Evolutionary conservation across 2,329 filamentous ascomycete species (phyloP).

Genomic region (Westerdykella aurantiaca): DNA sequence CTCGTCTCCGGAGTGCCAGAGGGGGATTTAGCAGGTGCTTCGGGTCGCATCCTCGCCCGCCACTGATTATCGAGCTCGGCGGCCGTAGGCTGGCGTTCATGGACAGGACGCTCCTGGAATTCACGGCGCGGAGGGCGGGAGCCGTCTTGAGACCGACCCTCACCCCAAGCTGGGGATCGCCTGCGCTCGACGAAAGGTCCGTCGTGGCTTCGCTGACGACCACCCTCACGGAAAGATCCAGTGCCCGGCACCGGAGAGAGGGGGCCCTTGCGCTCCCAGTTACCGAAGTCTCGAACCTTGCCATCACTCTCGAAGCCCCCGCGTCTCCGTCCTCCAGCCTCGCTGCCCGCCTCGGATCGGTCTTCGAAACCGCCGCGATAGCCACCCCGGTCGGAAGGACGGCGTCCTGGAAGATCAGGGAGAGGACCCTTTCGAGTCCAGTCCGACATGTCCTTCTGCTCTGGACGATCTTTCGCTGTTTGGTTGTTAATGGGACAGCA

Average conservation of each 20-base stretch:
- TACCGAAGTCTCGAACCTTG: slow-evolving; percentile 72
- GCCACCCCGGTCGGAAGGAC: slow-evolving; percentile 43
- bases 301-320: slow-evolving; percentile 64
- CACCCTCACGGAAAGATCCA: slow-evolving; percentile 47
- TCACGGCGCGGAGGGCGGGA: slow-evolving; percentile 73
- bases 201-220: slow-evolving; percentile 52
- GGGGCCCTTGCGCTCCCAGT: slow-evolving; percentile 94
- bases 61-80: slow-evolving; percentile 91
- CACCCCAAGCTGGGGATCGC: slow-evolving; percentile 68
- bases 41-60: slow-evolving; percentile 88
- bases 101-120: slow-evolving; percentile 60
- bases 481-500: slow-evolving; percentile 15
- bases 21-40: slow-evolving; percentile 57
- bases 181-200: slow-evolving; percentile 40
- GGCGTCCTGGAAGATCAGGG: slow-evolving; percentile 62
- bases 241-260: slow-evolving; percentile 60
- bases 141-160: slow-evolving; percentile 63
- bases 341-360: slow-evolving; percentile 49
- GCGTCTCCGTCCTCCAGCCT: slow-evolving; percentile 65
- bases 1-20: slow-evolving; percentile 66
- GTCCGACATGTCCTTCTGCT: slow-evolving; percentile 75
- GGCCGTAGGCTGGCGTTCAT: slow-evolving; percentile 71
- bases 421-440: slow-evolving; percentile 93
- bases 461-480: slow-evolving; percentile 78
- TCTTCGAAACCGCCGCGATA: slow-evolving; percentile 49